phyloP scores from a whole-genome alignment of 345 rosid species.

The Hevea brasiliensis region DNA sequence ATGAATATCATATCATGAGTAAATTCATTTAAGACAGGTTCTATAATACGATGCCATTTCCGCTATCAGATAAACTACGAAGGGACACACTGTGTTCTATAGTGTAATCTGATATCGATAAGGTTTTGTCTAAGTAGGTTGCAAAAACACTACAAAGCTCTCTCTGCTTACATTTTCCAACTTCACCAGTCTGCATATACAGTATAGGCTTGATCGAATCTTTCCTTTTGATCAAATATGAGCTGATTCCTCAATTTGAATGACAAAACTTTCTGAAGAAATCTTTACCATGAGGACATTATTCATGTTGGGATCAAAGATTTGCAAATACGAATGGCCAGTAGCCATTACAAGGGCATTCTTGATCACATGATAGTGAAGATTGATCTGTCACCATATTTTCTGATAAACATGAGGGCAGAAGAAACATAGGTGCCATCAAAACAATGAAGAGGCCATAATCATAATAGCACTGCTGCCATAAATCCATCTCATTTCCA shows the following conservation, averaged over 20 bases:
- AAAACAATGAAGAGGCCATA: constrained; percentile 84
- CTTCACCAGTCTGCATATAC: constrained; percentile 60
- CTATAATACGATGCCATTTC: constrained; percentile 19
- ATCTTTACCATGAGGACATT: constrained; percentile 60
- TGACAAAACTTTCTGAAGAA: constrained; percentile 66
- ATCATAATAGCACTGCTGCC: constrained; percentile 99
- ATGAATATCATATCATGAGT: constrained; percentile 37
- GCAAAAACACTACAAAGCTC: constrained; percentile 77
- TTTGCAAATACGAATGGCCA: constrained; percentile 56
- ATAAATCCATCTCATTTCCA: constrained; percentile 39
- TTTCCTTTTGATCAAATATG: constrained; percentile 72
- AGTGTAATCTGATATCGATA: constrained; percentile 47
- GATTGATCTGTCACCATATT: constrained; percentile 9
- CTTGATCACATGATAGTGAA: constrained; percentile 26
- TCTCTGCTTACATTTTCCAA: constrained; percentile 64
- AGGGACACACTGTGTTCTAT: constrained; percentile 27
- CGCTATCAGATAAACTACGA: constrained; percentile 20
- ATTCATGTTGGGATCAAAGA: constrained; percentile 57
- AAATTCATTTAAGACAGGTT: constrained; percentile 29
- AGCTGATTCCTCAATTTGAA: constrained; percentile 90
- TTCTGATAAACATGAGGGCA: constrained; percentile 25
- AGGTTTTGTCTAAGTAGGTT: constrained; percentile 78
- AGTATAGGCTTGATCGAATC: constrained; percentile 75
- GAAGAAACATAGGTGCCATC: constrained; percentile 77
- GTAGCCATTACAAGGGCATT: constrained; percentile 43